Conservation (phyloP, 192 early-diverging fungal species). For the Backusella psychrophila region DNA sequence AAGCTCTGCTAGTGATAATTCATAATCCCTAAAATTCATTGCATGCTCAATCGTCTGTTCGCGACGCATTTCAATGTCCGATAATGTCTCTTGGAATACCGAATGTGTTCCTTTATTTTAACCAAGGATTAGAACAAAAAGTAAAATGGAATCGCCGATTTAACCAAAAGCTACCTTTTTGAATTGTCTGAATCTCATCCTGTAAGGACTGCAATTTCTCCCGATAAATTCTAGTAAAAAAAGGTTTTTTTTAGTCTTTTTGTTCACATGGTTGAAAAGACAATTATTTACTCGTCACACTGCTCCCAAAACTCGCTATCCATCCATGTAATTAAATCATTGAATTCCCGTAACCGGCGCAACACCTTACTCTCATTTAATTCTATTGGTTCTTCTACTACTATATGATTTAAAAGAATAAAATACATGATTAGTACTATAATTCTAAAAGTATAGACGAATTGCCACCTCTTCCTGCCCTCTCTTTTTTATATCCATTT, state of each 20-base stretch:
- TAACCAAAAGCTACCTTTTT: constrained; percentile 21
- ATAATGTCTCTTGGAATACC: constrained; percentile 29
- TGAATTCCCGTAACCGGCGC: constrained; percentile 26
- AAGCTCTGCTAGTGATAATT: constrained; percentile 15
- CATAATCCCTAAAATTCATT: constrained; percentile 20
- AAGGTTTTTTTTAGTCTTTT: constrained; percentile 1
- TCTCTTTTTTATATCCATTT: background rate
- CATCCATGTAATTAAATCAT: constrained; percentile 35
- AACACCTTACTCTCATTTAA: constrained; percentile 19
- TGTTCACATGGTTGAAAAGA: constrained; percentile 3
- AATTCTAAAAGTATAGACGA: background rate
- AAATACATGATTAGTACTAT: background rate
- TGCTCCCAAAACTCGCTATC: constrained; percentile 31
- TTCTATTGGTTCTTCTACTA: constrained; percentile 17
- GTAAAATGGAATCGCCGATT: background rate
- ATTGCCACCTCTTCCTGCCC: background rate
- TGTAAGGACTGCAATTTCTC: constrained; percentile 31
- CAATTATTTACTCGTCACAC: constrained; percentile 22
- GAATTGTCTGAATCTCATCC: constrained; percentile 33
- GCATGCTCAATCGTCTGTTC: constrained; percentile 32
- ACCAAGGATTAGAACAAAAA: background rate
- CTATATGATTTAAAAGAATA: background rate
- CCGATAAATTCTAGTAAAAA: constrained; percentile 28
- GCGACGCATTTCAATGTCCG: constrained; percentile 32
- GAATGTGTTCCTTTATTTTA: constrained; percentile 27